These are phyloP conservation scores for Radiomyces spectabilis DNA, from an alignment of 192 early-diverging fungal species.

Conservation along the genomic window DNA sequence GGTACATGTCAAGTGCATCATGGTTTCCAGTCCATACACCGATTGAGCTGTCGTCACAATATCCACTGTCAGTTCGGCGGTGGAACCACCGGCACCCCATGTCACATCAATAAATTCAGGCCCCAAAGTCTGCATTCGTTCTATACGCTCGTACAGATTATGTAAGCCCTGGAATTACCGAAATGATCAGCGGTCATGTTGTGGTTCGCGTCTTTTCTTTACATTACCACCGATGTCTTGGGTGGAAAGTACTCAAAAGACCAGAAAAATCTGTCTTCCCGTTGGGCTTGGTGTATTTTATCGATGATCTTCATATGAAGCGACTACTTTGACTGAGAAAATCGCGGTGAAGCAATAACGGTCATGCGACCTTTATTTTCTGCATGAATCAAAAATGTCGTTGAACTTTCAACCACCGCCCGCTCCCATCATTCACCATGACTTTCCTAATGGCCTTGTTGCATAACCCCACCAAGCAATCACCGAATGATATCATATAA, in stretches of 20 bases:
- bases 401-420: too few species aligned
- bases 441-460: too few species aligned
- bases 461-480: too few species aligned
- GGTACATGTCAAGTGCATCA: constrained; percentile 98
- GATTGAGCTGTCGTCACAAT: constrained; percentile 80
- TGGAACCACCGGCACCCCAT: constrained; percentile 93
- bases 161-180: constrained; percentile 67
- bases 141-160: constrained; percentile 94
- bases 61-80: constrained; percentile 84
- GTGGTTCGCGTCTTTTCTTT: too few species aligned
- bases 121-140: constrained; percentile 83
- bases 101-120: constrained; percentile 97
- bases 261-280: constrained; percentile 48
- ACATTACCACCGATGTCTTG: constrained; percentile 83
- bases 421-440: too few species aligned
- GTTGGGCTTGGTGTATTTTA: constrained; percentile 50
- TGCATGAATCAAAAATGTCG: too few species aligned
- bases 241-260: constrained; percentile 99
- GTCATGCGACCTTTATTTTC: too few species aligned
- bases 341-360: too few species aligned
- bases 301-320: constrained; percentile 73
- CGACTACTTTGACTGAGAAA: too few species aligned
- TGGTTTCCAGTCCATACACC: constrained; percentile 84
- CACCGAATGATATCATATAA: too few species aligned
- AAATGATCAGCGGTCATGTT: too few species aligned